Evolutionary conservation across 2,329 filamentous ascomycete genomes (phyloP).

Genomic region (Dissoconium aciculare): DNA sequence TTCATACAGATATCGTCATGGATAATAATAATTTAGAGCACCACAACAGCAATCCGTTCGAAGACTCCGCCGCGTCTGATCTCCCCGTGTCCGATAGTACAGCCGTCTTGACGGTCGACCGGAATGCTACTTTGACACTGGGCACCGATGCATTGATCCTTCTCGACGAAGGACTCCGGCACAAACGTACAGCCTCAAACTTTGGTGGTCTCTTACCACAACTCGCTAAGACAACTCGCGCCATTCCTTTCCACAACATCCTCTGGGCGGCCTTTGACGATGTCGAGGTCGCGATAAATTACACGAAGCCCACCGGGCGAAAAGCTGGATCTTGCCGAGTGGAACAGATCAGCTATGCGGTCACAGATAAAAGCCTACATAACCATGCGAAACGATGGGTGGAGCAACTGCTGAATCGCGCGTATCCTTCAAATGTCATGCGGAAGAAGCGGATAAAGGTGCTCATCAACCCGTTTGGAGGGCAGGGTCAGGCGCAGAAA

Average conservation of each 20-base stretch:
- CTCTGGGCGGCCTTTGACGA: conserved; percentile 60
- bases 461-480: conserved; percentile 80
- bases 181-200: conserved; percentile 30
- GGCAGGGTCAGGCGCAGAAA: conserved; percentile 60
- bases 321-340: conserved; percentile 45
- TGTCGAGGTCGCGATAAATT: conserved; percentile 52
- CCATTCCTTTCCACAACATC: conserved; percentile 67
- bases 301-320: conserved; percentile 44
- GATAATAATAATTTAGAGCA: too few relatives aligned
- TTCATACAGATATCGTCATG: too few relatives aligned
- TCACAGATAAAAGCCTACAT: conserved; percentile 37
- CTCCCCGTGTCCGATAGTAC: conserved; percentile 7
- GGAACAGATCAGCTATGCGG: conserved; percentile 45
- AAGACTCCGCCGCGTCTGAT: conserved; percentile 17
- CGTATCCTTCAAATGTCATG: conserved; percentile 52
- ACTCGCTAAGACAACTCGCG: conserved; percentile 34
- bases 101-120: conserved; percentile 31
- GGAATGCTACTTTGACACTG: conserved; percentile 45
- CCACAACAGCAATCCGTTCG: conserved; percentile 18
- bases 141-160: conserved; percentile 46
- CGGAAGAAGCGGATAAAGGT: conserved; percentile 68
- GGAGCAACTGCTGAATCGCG: conserved; percentile 46
- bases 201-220: conserved; percentile 42
- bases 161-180: conserved; percentile 41
- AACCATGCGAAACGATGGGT: conserved; percentile 46